Evolutionary conservation across 2,329 filamentous ascomycete genomes (phyloP).

Genomic region (Thyridium curvatum): DNA sequence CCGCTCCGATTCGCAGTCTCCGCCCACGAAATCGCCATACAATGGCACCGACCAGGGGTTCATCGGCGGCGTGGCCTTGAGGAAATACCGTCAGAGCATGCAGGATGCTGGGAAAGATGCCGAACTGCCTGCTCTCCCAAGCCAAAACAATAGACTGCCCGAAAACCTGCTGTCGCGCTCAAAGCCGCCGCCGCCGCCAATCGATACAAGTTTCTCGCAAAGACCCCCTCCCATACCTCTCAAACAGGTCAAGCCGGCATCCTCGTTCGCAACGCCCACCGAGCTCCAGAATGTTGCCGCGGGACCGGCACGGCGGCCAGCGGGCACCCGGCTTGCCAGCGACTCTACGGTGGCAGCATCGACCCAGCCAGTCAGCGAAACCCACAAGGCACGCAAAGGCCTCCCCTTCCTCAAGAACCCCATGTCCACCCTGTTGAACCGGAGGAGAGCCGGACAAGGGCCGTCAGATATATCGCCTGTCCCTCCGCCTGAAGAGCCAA

Average conservation of each 20-base stretch:
- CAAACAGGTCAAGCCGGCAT: slow-evolving; percentile 22
- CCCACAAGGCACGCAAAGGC: slow-evolving; percentile 43
- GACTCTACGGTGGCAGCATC: slow-evolving; percentile 27
- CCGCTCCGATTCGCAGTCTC: slow-evolving; percentile 8
- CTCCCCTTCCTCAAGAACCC: slow-evolving; percentile 54
- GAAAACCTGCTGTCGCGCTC: slow-evolving; percentile 18
- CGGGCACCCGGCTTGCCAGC: slow-evolving; percentile 30
- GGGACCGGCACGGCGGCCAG: slow-evolving; percentile 31
- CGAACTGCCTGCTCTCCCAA: slow-evolving; percentile 1
- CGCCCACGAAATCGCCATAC: slow-evolving; percentile 23
- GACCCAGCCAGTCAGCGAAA: slow-evolving; percentile 23
- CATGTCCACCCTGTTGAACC: slow-evolving; percentile 51
- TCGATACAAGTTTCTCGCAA: slow-evolving; percentile 24
- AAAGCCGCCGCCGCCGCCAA: slow-evolving; percentile 27
- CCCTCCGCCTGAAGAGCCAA: slow-evolving; percentile 28
- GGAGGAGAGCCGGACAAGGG: slow-evolving; percentile 48
- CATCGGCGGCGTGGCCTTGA: slow-evolving; percentile 48
- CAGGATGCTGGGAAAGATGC: slow-evolving; percentile 6
- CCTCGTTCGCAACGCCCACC: slow-evolving; percentile 43
- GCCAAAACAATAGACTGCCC: slow-evolving; percentile 10
- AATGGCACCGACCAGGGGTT: slow-evolving; percentile 36
- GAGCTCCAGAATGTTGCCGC: slow-evolving; percentile 33
- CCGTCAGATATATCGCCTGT: slow-evolving; percentile 34
- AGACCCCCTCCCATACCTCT: slow-evolving; percentile 19
- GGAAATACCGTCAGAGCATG: slow-evolving; percentile 39